phyloP scores from a whole-genome alignment of 164 flowering plant genomes.

The Echeveria elegans region DNA sequence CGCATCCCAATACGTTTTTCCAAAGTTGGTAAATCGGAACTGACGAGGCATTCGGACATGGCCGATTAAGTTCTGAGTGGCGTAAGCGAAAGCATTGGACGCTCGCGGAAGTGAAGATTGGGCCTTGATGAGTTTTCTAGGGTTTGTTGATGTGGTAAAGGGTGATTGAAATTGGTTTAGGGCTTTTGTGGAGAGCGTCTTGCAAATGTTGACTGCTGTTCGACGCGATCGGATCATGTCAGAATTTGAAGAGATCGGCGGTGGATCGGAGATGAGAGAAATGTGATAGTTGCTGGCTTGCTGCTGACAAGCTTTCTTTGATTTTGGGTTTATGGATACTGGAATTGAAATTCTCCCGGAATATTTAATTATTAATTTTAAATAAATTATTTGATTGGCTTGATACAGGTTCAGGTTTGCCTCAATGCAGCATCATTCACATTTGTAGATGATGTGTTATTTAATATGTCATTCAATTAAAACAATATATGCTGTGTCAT shows the following conservation, averaged over 20 bases:
- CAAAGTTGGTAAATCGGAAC: neutral
- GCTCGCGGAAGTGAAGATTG: slow-evolving; percentile 3
- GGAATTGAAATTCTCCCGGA: too few relatives aligned
- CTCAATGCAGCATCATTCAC: too few relatives aligned
- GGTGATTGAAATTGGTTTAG: neutral
- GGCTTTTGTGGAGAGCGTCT: neutral
- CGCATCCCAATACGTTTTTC: slow-evolving; percentile 5
- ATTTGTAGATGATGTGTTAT: too few relatives aligned
- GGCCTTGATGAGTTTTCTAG: slow-evolving; percentile 8
- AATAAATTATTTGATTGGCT: too few relatives aligned
- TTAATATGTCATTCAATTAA: too few relatives aligned
- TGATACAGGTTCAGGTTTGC: too few relatives aligned
- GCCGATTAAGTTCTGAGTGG: slow-evolving; percentile 1
- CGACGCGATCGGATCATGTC: neutral
- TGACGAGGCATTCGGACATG: slow-evolving; percentile 5
- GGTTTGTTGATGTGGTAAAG: neutral
- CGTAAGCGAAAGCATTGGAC: slow-evolving; percentile 3
- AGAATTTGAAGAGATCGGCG: neutral
- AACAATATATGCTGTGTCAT: too few relatives aligned
- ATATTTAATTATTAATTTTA: too few relatives aligned
- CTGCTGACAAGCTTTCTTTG: neutral
- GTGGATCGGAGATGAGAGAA: slow-evolving; percentile 1
- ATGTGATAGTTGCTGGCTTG: slow-evolving; percentile 1
- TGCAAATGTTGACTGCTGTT: neutral
- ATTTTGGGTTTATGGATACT: neutral